Evolutionary conservation across 2,329 filamentous ascomycete genomes (phyloP).

Genomic region (Cytospora mali): DNA sequence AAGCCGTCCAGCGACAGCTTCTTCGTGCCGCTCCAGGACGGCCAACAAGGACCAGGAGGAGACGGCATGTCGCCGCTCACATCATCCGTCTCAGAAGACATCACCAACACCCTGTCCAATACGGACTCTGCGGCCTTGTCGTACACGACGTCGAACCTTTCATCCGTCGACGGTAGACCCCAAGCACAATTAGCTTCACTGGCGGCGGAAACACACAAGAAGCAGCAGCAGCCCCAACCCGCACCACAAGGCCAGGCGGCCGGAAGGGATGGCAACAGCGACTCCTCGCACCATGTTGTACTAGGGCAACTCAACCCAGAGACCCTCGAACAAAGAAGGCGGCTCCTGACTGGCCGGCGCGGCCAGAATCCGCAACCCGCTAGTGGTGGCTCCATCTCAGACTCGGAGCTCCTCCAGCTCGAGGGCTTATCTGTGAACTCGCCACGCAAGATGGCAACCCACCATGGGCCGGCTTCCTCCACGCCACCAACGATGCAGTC

Average conservation of each 20-base stretch:
- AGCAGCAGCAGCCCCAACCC: constrained; percentile 12
- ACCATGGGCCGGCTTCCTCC: constrained; percentile 13
- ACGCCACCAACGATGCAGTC: constrained; percentile 17
- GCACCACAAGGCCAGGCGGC: constrained; percentile 1
- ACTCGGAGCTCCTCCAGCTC: constrained; percentile 38
- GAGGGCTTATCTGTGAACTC: constrained; percentile 39
- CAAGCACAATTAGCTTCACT: constrained; percentile 12
- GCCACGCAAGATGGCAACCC: constrained; percentile 28
- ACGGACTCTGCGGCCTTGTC: constrained; percentile 18
- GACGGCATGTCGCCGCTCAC: constrained; percentile 17
- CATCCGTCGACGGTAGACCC: constrained; percentile 12
- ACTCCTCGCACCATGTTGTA: constrained; percentile 24
- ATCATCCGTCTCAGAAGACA: constrained; percentile 4
- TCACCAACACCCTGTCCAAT: constrained; percentile 13
- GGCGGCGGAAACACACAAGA: constrained; percentile 14
- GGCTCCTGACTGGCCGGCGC: constrained; percentile 28
- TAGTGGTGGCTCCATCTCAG: constrained; percentile 36
- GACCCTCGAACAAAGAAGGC: constrained; percentile 28
- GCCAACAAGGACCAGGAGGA: constrained; percentile 1
- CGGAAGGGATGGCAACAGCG: constrained; percentile 1
- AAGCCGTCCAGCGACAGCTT: constrained; percentile 12
- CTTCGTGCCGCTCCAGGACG: constrained; percentile 19
- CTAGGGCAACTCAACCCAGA: constrained; percentile 27
- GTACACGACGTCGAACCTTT: constrained; percentile 13
- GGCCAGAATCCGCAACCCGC: constrained; percentile 20